Conservation (phyloP, 176 grass and related monocot species). For the Dendrocalamus sinicus region DNA sequence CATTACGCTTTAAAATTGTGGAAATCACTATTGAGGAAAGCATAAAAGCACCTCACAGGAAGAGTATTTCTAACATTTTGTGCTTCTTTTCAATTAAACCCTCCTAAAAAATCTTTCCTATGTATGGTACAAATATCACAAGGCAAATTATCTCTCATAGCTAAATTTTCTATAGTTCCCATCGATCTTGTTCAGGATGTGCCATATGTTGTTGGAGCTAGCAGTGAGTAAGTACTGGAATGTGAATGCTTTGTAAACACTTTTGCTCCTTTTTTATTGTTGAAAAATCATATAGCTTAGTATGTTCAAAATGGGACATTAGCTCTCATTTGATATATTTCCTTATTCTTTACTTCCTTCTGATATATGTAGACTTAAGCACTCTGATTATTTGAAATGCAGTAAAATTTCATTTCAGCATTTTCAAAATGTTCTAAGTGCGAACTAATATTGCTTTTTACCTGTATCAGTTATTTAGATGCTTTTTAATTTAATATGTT, state of each 20-base stretch:
- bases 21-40: no score
- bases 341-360: not conserved
- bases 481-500: not conserved
- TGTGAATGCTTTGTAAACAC: not conserved
- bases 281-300: not conserved
- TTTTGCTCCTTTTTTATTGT: not conserved
- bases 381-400: not conserved
- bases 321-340: not conserved
- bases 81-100: not conserved
- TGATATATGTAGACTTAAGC: not conserved
- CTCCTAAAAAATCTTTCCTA: not conserved
- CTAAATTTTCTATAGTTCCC: not conserved
- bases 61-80: no score
- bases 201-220: not conserved
- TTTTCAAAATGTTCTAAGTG: not conserved
- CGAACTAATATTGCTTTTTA: not conserved
- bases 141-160: not conserved
- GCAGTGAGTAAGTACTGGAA: not conserved
- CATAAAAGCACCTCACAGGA: no score
- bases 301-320: not conserved
- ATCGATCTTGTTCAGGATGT: not conserved
- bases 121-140: not conserved
- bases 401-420: not conserved
- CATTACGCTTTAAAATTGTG: no score
- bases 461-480: not conserved